These are phyloP conservation scores for Microbotryum violaceum DNA, from an alignment of 1,284 basidiomycete species.

Conservation along the genomic window DNA sequence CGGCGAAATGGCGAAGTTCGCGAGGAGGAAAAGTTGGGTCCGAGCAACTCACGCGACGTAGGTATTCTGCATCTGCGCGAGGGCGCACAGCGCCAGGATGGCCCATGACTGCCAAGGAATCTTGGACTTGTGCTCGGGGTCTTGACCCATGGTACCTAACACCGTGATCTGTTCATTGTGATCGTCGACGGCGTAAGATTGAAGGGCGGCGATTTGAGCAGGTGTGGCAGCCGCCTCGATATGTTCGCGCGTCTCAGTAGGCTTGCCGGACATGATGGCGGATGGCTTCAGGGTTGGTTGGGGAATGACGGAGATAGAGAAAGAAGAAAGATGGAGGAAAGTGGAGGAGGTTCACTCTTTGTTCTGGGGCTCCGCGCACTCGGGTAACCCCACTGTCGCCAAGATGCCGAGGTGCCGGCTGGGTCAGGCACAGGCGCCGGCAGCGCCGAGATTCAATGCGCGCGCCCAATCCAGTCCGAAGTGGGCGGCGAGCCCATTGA, in stretches of 20 bases:
- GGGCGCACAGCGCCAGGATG: constrained; percentile 4
- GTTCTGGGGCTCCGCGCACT: too few relatives aligned
- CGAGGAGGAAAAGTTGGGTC: background rate
- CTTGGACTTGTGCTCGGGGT: constrained; percentile 7
- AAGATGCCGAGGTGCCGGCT: too few relatives aligned
- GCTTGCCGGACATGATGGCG: constrained; percentile 1
- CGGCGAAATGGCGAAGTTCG: background rate
- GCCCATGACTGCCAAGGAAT: constrained; percentile 1
- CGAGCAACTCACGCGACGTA: background rate
- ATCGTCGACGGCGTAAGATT: constrained; percentile 12
- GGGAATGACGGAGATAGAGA: background rate
- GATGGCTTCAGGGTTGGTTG: too few relatives aligned
- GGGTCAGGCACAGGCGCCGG: too few relatives aligned
- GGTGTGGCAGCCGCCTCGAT: background rate
- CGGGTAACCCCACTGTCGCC: too few relatives aligned
- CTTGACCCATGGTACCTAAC: constrained; percentile 12
- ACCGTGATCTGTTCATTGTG: constrained; percentile 7
- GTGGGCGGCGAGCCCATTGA: too few relatives aligned
- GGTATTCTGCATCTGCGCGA: constrained; percentile 10
- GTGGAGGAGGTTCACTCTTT: background rate
- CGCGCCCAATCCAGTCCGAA: too few relatives aligned
- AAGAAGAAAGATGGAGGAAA: background rate
- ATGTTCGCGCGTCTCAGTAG: background rate
- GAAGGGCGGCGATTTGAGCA: background rate
- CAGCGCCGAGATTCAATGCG: too few relatives aligned